Conservation (phyloP, 352 stramenopile genomes). For the Stramenopiles sp. region DNA sequence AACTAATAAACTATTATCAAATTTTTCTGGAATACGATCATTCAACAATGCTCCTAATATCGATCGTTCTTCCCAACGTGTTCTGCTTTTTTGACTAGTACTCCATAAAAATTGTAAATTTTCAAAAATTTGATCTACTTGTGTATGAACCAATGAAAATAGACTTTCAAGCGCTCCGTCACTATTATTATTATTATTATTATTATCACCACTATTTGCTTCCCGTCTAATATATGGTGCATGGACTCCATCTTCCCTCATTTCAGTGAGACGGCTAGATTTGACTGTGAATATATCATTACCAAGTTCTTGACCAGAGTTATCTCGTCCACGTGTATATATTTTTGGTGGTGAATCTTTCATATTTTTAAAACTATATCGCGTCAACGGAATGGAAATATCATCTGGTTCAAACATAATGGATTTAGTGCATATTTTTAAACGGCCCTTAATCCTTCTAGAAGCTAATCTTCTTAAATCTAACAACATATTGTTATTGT, state of each 20-base stretch:
- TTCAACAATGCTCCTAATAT: constrained; percentile 38
- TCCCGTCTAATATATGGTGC: neutral
- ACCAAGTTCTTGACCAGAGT: neutral
- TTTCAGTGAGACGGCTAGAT: neutral
- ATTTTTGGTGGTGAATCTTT: constrained; percentile 20
- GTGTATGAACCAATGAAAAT: constrained; percentile 47
- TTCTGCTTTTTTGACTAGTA: neutral
- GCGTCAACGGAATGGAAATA: constrained; percentile 25
- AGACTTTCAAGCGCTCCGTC: constrained; percentile 15
- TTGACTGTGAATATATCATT: neutral
- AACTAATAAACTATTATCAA: constrained; percentile 42
- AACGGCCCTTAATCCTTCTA: constrained; percentile 33
- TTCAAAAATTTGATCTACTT: constrained; percentile 35
- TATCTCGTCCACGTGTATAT: neutral
- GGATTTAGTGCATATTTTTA: constrained; percentile 60
- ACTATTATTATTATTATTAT: neutral
- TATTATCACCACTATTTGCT: neutral
- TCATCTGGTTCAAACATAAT: constrained; percentile 63
- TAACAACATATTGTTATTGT: constrained; percentile 9
- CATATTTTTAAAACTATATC: constrained; percentile 46
- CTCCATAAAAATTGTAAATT: constrained; percentile 29
- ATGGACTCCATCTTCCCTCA: neutral
- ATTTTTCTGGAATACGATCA: constrained; percentile 32
- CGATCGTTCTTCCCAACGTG: constrained; percentile 30
- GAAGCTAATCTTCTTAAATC: constrained; percentile 10